Evolutionary conservation across 2,329 filamentous ascomycete species (phyloP), one percentile per base, ranked within the genome.

Genomic region (Magnaporthiopsis poae): DNA sequence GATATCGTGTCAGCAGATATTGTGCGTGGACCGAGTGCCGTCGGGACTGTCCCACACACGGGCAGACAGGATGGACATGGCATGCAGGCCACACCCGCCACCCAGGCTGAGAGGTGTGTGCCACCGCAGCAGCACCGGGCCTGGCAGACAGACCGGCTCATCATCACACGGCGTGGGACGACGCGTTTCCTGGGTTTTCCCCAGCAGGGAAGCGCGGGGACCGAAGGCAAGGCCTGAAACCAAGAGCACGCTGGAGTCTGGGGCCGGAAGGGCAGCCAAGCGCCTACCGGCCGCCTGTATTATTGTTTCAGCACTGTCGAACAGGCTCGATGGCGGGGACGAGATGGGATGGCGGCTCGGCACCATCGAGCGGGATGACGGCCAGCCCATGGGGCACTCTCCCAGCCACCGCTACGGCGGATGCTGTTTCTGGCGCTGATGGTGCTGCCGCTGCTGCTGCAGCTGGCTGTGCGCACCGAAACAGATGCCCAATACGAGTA

Each of bases 291-390:
- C 60, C 25, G n/a, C 31, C 15, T n/a, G 60, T 33, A 33, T 33
- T 61, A 15, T 61, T 61, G 60, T 61, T 61, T 61, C 60, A 61
- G 60, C 60, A 61, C 25, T 12, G 27, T 61, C 31, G 60, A 61
- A 33, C 60, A 21, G 11, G 31, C 60, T 61, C 31, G 13, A 60
- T 12, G n/a, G 31, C 31, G 60, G 60, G 31, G 8, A 15, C 29
- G 60, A 29, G 60, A 61, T 61, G 60, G 60, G 60, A 61, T 61
- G 27, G 25, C 60, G 60, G 60, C 60, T 56, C n/a, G 46, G 46
- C 46, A 56, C 7, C 5, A 5, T 56, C 21, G 18, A 9, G 46
- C n/a, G 21, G 46, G 46, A 56, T 5, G 21, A 5, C 46, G 46
- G n/a, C 46, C 46, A 56, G 46, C 7, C 18, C 46, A 11, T 4